Evolutionary conservation across 306 rosid species (phyloP), one percentile per base, ranked within the genome.

Genomic region (Senna siamea): DNA sequence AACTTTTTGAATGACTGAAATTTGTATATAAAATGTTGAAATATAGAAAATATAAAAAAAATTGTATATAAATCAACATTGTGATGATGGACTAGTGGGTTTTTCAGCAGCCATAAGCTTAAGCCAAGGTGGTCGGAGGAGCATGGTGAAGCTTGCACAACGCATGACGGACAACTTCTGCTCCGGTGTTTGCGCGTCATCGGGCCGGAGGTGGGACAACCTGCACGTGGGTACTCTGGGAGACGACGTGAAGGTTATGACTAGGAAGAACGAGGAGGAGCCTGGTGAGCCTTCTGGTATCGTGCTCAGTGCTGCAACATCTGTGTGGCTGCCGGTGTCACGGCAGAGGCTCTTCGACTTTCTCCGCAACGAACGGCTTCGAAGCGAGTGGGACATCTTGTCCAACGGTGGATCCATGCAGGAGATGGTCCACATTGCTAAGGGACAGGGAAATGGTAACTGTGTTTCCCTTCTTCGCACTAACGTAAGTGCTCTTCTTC

Each of bases 221-320:
- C 86, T 95, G 14, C 79, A 76, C 5, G 66, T 89, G 17, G 94
- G 80, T 9, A 85, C 76, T 38, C 63, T 95, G 17, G 76, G 89
- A 15, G 95, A 95, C 53, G 95, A 88, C 55, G 85, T 92, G 76
- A 88, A 80, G 75, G 89, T 95, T 22, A 90, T 92, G 97, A 83
- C 91, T 3, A 82, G 98, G 68, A 86, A 82, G 48, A 90, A 86
- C 53, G 63, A 86, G 63, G 87, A 86, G 50, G 89, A 90, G 64
- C 97, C 98, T 0, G 98, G 99, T 3, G 98, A 95, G 88, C 98
- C 99, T 68, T 84, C 89, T 0, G 99, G 99, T 2, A 74, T 88
- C 1, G 87, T 92, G 34, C 86, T 95, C 70, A 92, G 99, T 48
- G 98, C 96, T 8, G 84, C 99, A 10, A 95, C 99, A 12, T 87